Percentiles rank a stretch among this genome's conserved stretches.
Conservation (phyloP, 1,139 yeast genomes). For the Geotrichum carabidarum region DNA sequence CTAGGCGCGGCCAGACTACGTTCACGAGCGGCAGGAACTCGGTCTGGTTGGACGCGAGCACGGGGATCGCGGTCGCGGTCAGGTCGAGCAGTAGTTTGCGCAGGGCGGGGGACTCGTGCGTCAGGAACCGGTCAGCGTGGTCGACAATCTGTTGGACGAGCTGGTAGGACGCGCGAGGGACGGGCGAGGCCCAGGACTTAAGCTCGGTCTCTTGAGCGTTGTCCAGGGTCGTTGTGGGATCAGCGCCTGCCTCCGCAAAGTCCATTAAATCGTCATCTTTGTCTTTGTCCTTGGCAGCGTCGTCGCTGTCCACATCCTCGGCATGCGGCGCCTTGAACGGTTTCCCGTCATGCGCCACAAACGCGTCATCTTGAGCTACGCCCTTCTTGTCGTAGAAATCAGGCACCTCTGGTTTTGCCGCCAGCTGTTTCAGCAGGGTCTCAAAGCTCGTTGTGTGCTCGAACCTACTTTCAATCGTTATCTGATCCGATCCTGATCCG, state of each 20-base stretch:
- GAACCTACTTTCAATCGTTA: constrained; percentile 9
- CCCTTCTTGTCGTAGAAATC: constrained; percentile 30
- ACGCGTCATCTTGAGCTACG: constrained; percentile 41
- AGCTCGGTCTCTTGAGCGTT: constrained; percentile 31
- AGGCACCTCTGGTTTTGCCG: constrained; percentile 16
- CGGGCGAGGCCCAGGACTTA: constrained; percentile 55
- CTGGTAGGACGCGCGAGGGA: constrained; percentile 56
- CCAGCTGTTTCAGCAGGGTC: constrained; percentile 24
- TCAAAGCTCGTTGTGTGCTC: constrained; percentile 22
- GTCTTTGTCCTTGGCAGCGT: constrained; percentile 22
- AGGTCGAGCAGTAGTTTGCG: constrained; percentile 54
- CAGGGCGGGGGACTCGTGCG: constrained; percentile 59
- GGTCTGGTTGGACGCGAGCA: constrained; percentile 57
- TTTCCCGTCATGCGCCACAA: constrained; percentile 31
- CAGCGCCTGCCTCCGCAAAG: constrained; percentile 29
- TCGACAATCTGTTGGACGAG: constrained; percentile 57
- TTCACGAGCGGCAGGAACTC: constrained; percentile 65
- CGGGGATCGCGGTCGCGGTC: constrained; percentile 48
- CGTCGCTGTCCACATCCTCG: constrained; percentile 28
- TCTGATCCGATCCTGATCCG: constrained; percentile 7
- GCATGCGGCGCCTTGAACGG: constrained; percentile 9
- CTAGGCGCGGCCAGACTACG: constrained; percentile 57
- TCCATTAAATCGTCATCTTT: constrained; percentile 30
- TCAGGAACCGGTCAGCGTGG: constrained; percentile 65
- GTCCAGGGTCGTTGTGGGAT: constrained; percentile 28